These are phyloP conservation scores for Vigna reflexopilosa DNA, from an alignment of 306 rosid genomes.

Conservation along the genomic window DNA sequence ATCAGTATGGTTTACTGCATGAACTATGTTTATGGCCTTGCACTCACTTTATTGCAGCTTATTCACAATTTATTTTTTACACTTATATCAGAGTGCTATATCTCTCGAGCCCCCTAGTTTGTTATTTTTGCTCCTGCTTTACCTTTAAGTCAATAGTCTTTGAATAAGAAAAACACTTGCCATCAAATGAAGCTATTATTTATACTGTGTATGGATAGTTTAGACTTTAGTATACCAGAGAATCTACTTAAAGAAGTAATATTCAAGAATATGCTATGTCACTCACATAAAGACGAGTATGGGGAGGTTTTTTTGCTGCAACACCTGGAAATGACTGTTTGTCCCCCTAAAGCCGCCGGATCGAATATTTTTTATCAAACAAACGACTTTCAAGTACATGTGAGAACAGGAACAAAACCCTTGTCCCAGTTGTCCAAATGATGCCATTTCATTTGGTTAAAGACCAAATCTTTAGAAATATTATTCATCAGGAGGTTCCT, in stretches of 20 bases:
- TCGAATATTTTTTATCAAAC: slow-evolving; percentile 2
- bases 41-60: slow-evolving; percentile 3
- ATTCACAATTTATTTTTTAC: not conserved
- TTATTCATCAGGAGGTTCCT: not conserved
- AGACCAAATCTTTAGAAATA: not conserved
- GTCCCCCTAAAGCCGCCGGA: not conserved
- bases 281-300: not conserved
- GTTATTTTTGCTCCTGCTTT: not conserved
- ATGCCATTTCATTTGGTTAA: not conserved
- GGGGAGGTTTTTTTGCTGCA: slow-evolving; percentile 5
- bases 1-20: not conserved
- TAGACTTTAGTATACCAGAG: slow-evolving; percentile 22
- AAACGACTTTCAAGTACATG: not conserved
- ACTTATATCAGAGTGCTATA: not conserved
- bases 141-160: not conserved
- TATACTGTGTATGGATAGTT: not conserved
- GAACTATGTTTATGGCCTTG: not conserved
- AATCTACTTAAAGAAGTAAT: slow-evolving; percentile 11
- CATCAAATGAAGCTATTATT: not conserved
- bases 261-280: not conserved
- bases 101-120: slow-evolving; percentile 7
- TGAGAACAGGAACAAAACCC: not conserved
- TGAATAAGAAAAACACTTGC: not conserved
- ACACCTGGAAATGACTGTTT: not conserved
- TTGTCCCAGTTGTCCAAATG: not conserved